These are phyloP conservation scores for Pascua guehoae DNA, from an alignment of 1,284 basidiomycete genomes.

Conservation along the genomic window DNA sequence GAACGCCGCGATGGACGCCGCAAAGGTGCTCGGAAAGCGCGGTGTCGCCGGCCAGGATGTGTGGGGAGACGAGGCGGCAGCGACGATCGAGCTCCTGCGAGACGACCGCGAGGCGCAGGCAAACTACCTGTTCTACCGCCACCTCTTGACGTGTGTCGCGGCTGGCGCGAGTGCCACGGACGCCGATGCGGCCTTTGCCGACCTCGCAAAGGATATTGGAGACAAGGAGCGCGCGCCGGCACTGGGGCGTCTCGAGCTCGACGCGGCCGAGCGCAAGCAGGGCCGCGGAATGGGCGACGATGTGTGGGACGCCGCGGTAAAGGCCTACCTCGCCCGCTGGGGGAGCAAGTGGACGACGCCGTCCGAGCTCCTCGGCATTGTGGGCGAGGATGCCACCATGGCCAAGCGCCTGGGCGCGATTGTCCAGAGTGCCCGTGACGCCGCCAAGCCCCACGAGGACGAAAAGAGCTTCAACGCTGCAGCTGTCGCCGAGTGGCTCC, in stretches of 20 bases:
- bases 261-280: constrained; percentile 6
- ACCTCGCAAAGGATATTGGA: constrained; percentile 22
- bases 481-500: constrained; percentile 23
- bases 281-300: constrained; percentile 12
- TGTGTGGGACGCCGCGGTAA: constrained; percentile 21
- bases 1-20: constrained; percentile 32
- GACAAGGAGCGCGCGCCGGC: constrained; percentile 33
- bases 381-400: constrained; percentile 7
- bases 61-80: constrained; percentile 29
- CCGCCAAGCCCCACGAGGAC: constrained; percentile 19
- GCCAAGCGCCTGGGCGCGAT: constrained; percentile 9
- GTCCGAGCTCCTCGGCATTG: constrained; percentile 30
- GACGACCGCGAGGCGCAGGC: constrained; percentile 26
- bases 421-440: constrained; percentile 2
- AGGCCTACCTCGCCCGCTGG: constrained; percentile 36
- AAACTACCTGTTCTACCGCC: constrained; percentile 41
- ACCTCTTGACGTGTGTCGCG: constrained; percentile 17
- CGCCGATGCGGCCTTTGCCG: constrained; percentile 10
- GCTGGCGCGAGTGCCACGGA: constrained; percentile 3
- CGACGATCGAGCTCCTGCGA: constrained; percentile 17
- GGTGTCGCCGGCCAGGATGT: constrained; percentile 9
- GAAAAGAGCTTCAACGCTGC: constrained; percentile 23
- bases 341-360: constrained; percentile 32
- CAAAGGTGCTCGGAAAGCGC: constrained; percentile 17
- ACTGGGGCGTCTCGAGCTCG: constrained; percentile 31